Percentiles rank a stretch among this genome's conserved stretches.
Evolutionary conservation across 2,329 filamentous ascomycete genomes (phyloP).

Genomic region (Scleromitrula shiraiana): DNA sequence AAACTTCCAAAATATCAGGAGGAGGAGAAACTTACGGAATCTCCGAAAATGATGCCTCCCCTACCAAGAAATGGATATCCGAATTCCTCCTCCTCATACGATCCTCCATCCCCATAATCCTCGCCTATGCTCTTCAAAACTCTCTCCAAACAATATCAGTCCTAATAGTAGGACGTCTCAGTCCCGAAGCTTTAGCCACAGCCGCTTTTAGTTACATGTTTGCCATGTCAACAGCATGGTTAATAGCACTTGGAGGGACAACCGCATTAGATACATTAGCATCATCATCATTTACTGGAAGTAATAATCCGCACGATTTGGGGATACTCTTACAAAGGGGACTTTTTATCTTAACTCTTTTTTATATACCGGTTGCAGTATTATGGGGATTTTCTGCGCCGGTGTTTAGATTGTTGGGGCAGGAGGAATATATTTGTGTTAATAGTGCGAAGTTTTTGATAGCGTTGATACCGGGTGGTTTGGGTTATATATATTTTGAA

Average conservation of each 20-base stretch:
- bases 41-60: constrained; percentile 17
- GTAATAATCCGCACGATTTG: constrained; percentile 68
- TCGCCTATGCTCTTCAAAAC: constrained; percentile 81
- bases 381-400: constrained; percentile 70
- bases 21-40: constrained; percentile 23
- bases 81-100: constrained; percentile 64
- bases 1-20: constrained; percentile 9
- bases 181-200: constrained; percentile 70
- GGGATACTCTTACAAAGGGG: constrained; percentile 72
- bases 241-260: constrained; percentile 77
- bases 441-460: constrained; percentile 67
- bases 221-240: constrained; percentile 80
- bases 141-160: constrained; percentile 78
- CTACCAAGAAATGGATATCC: constrained; percentile 32
- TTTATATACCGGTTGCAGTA: constrained; percentile 65
- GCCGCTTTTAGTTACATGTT: constrained; percentile 92
- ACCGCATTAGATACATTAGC: constrained; percentile 81
- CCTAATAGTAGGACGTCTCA: constrained; percentile 70
- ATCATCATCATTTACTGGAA: constrained; percentile 74
- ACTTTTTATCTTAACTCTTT: constrained; percentile 60
- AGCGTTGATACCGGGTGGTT: constrained; percentile 67
- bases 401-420: constrained; percentile 65
- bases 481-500: constrained; percentile 86
- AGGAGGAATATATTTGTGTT: constrained; percentile 68
- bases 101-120: constrained; percentile 66